Base-by-base conservation (phyloP, 2,329 filamentous ascomycete species). In the Dactylonectria macrodidyma region DNA sequence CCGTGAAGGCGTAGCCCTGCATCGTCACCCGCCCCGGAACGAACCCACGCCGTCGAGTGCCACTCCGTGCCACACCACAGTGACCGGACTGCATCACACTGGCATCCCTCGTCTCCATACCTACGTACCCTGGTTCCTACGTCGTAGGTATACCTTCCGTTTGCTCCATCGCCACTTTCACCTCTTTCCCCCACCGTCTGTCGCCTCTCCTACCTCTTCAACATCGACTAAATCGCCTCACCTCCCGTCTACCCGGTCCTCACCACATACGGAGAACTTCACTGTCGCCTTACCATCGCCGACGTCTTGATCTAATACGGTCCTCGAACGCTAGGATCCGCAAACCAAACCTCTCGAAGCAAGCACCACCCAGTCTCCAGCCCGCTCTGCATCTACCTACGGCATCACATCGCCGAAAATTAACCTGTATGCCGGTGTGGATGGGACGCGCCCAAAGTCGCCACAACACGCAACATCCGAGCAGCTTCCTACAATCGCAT, bases 21-120 rank as follows among this genome's bases (percentile, higher is more conserved):
- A 52, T 34, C 26, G 16, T 52, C 50, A 52, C 10, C 64, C 26
- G 19, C 11, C 51, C 10, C n/a, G 30, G 51, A 54, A n/a, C 47
- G 46, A 62, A 54, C 30, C 64, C 64, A 58, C 52, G 46, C 22
- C 58, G 30, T 54, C 33, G 24, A 57, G 36, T 38, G 48, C 54
- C 33, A 66, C 46, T 51, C 19, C 36, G 64, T 58, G 47, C 54
- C 64, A 66, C 64, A 48, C 48, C 51, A 54, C 22, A 60, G 22
- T 33, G 47, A n/a, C 36, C 52, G 34, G 47, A 24, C 52, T 44
- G 44, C 46, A 50, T 48, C 63, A 7, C 41, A 12, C 41, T 46
- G 24, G 7, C 44, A 30, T 26, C 24, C 57, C 44, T 48, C 22
- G 58, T 51, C 50, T 48, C 34, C 47, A 7, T 30, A 30, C 34